Evolutionary conservation across 345 rosid species (phyloP).

Genomic region (Barbarea vulgaris): DNA sequence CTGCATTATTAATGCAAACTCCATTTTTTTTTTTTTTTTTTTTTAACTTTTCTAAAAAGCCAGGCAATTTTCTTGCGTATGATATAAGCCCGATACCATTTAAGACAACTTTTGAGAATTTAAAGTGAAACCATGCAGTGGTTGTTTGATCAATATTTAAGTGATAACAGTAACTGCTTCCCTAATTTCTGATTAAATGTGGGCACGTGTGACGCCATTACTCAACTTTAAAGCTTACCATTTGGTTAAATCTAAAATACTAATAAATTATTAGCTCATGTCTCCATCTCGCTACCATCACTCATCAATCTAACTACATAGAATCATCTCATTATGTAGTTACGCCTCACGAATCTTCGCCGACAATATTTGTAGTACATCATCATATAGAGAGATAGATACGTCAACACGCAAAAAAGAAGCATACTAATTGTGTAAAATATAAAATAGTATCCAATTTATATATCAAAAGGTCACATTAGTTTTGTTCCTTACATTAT

Average conservation of each 20-base stretch:
- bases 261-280: conserved; percentile 12
- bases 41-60: not conserved
- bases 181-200: conserved; percentile 31
- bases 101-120: not conserved
- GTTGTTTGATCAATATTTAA: conserved; percentile 33
- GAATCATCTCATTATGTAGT: conserved; percentile 3
- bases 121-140: conserved; percentile 20
- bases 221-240: conserved; percentile 29
- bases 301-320: conserved; percentile 29
- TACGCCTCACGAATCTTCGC: conserved; percentile 32
- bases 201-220: conserved; percentile 44
- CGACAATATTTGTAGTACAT: conserved; percentile 31
- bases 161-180: conserved; percentile 30
- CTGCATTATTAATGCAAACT: not conserved
- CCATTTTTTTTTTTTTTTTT: not conserved
- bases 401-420: conserved; percentile 26
- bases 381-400: no score
- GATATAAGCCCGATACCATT: not conserved
- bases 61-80: not conserved
- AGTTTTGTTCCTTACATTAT: conserved; percentile 30
- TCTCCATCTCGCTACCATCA: conserved; percentile 46
- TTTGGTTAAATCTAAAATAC: not conserved
- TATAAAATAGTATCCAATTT: not conserved
- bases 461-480: conserved; percentile 15
- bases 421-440: not conserved